Base-by-base conservation (phyloP, 495 filamentous ascomycete species). In the Aspergillus bertholletiae region DNA sequence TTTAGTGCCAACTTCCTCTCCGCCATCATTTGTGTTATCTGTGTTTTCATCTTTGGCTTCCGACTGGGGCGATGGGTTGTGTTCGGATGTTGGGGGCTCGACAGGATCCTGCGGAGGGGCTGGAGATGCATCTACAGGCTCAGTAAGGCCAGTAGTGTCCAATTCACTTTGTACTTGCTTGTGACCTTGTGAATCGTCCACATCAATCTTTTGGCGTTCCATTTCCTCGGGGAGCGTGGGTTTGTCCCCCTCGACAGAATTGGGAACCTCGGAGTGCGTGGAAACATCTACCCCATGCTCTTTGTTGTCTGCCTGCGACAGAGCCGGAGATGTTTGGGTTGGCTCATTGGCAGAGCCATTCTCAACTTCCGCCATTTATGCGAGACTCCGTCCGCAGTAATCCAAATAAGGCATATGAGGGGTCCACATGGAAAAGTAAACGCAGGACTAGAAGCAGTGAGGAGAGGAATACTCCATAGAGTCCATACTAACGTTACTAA, bases 321-420 rank as follows among this genome's bases (percentile, higher is more conserved):
- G 50, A 44, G 58, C 43, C 22, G 58, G 46, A 51, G 69, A 37
- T 67, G 59, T 59, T 59, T 70, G 63, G 67, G 66, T 57, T 60
- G 59, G 63, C 59, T 66, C 63, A 52, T 61, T 60, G 48, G 51
- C 61, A 53, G 68, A 66, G 69, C 71, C 71, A 56, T 67, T 59
- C 53, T 72, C 72, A 55, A 71, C 70, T 62, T 76, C 75, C 66
- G 71, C 75, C 75, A 78, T 78, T 60, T 69, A 62, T 65, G 64
- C 64, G 54, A 64, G 65, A 71, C 72, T 70, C 66, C 68, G 61
- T 60, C 54, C 65, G 68, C 63, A 70, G 66, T 56, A 52, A 58
- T 62, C 43, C 44, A 61, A 60, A 61, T 44, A 61, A 57, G 60
- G 46, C 54, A 65, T 59, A 57, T 34, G 47, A 58, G 49, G 37